Base-by-base conservation (phyloP, 2,329 filamentous ascomycete species). In the Paecilomyces variotii region DNA sequence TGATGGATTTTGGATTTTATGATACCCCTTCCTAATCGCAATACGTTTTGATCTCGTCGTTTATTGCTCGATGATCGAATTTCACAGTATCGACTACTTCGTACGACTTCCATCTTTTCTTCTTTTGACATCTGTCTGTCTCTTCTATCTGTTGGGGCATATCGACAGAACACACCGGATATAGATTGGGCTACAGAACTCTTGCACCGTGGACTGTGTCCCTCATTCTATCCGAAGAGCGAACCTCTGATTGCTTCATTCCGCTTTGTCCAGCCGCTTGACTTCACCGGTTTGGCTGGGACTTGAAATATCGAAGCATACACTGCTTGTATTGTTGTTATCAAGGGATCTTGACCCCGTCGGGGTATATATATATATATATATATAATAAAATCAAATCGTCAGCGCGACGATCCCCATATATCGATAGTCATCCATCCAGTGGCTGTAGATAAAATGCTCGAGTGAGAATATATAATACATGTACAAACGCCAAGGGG, bases 211-310 rank as follows among this genome's bases (percentile, higher is more conserved):
- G 60, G 57, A 59, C 54, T 65, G 62, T 54, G 61, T 64, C 65
- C 62, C 60, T 66, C 60, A 65, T 67, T 65, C 56, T 52, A 64
- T 66, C 68, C 66, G 68, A 53, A 70, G 62, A 69, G 53, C 14
- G 53, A 57, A 7, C 57, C 39, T 35, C 30, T 63, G 59, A 56
- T 64, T 55, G 53, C 53, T 61, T 62, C 57, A 60, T 63, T 63
- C 60, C 61, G 62, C 61, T 63, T 67, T 60, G 60, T 59, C 64
- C 59, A 52, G 51, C 55, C 56, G 14, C 51, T 57, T 59, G 51
- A 28, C 50, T 53, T 60, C 34, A 27, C 50, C 55, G 9, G 53
- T 62, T 55, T 56, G 53, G 53, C 55, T 62, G 59, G 60, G 59
- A 58, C 45, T 63, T 65, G 60, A 61, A 61, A 56, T 57, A 58